phyloP scores from a whole-genome alignment of 768 basidiomycete genomes.

The Sarcodon aspratus region DNA sequence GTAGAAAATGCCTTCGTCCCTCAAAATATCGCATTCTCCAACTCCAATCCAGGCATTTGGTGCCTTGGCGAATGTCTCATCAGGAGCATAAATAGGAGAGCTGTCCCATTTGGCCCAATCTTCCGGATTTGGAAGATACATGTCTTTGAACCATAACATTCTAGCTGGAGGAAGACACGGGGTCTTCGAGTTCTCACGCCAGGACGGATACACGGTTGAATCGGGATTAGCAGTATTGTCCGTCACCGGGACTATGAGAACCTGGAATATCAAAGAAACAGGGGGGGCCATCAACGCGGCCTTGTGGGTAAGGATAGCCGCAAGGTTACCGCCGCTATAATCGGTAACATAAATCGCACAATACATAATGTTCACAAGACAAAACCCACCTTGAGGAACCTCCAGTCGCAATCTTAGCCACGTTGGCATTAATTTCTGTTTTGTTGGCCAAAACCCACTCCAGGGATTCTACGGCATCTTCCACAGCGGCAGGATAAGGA shows the following conservation, averaged over 20 bases:
- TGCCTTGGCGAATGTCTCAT: slow-evolving; percentile 33
- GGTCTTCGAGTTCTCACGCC: slow-evolving; percentile 45
- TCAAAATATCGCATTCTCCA: slow-evolving; percentile 54
- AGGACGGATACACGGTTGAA: slow-evolving; percentile 29
- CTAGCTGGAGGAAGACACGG: slow-evolving; percentile 48
- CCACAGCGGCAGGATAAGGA: slow-evolving; percentile 59
- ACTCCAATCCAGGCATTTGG: slow-evolving; percentile 56
- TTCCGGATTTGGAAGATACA: slow-evolving; percentile 53
- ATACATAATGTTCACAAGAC: neutral
- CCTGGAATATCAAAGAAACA: slow-evolving; percentile 45
- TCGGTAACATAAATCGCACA: neutral
- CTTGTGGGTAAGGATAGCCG: slow-evolving; percentile 54
- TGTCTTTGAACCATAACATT: slow-evolving; percentile 66
- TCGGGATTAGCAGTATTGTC: slow-evolving; percentile 52
- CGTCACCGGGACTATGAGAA: slow-evolving; percentile 61
- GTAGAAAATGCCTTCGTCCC: slow-evolving; percentile 55
- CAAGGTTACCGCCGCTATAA: slow-evolving; percentile 60
- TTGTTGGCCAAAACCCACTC: slow-evolving; percentile 48
- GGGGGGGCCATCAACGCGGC: slow-evolving; percentile 36
- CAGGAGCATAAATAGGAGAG: slow-evolving; percentile 61
- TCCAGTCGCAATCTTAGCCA: slow-evolving; percentile 50
- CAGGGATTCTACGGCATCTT: slow-evolving; percentile 58
- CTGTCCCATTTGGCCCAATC: slow-evolving; percentile 58
- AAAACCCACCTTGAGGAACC: slow-evolving; percentile 53
- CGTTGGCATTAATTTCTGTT: slow-evolving; percentile 33